These are phyloP conservation scores for Penicillium sp. DNA, from an alignment of 2,329 filamentous ascomycete species.

Conservation along the genomic window DNA sequence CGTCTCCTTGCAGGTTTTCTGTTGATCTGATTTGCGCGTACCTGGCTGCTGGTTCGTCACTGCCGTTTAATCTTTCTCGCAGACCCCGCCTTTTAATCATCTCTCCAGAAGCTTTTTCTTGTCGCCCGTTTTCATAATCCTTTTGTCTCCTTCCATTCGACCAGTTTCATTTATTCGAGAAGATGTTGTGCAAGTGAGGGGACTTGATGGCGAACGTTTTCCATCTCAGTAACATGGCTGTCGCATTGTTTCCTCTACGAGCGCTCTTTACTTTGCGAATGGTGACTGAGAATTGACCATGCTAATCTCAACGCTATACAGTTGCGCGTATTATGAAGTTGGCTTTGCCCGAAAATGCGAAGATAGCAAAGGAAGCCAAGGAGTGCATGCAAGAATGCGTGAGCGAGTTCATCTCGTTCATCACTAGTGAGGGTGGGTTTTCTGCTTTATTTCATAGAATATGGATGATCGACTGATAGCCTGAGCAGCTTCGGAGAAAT, in stretches of 20 bases:
- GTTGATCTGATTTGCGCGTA: constrained; percentile 51
- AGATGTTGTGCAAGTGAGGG: background rate
- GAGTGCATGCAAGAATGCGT: constrained; percentile 99
- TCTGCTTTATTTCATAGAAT: background rate
- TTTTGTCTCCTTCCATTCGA: background rate
- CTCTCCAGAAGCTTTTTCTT: constrained; percentile 3
- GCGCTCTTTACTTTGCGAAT: background rate
- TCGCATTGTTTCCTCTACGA: background rate
- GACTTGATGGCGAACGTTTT: background rate
- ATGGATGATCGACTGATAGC: background rate
- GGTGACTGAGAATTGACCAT: background rate
- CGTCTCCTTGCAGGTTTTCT: constrained; percentile 36
- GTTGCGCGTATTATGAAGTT: constrained; percentile 99
- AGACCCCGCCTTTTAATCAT: constrained; percentile 20
- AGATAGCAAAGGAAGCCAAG: constrained; percentile 98
- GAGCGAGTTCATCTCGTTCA: constrained; percentile 99
- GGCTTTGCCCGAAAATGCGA: constrained; percentile 93
- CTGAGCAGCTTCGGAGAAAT: constrained; percentile 86
- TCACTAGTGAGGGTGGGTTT: constrained; percentile 89
- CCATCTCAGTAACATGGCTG: background rate
- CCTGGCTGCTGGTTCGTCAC: constrained; percentile 36
- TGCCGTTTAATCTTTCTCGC: constrained; percentile 25
- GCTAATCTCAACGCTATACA: constrained; percentile 62
- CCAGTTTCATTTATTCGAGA: background rate
- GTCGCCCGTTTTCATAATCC: background rate